These are phyloP conservation scores for Linnemannia exigua DNA, from an alignment of 192 early-diverging fungal species.

Conservation along the genomic window DNA sequence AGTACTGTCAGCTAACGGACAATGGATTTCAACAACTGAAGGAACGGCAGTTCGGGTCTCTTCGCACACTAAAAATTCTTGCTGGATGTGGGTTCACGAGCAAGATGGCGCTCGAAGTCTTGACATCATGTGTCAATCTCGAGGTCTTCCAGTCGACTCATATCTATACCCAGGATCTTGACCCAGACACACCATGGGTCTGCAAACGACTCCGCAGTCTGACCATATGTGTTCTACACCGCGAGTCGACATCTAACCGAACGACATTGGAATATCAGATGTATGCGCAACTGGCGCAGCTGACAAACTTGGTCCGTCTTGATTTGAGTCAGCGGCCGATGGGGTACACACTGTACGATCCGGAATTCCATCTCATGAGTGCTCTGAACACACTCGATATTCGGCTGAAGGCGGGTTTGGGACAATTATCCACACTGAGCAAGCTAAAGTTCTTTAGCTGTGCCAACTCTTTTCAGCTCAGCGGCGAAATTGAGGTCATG, in stretches of 20 bases:
- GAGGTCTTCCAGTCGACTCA: background rate
- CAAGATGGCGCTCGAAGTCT: background rate
- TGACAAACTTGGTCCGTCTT: background rate
- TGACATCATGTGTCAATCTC: background rate
- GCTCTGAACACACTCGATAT: background rate
- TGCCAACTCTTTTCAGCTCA: background rate
- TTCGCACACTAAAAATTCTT: background rate
- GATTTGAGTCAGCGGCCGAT: background rate
- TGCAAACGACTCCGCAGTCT: constrained; percentile 3
- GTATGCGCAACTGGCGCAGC: background rate
- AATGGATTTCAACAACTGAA: background rate
- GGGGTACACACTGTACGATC: background rate
- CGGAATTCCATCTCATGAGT: background rate
- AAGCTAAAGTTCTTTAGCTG: background rate
- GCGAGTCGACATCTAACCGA: background rate
- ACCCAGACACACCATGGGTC: background rate
- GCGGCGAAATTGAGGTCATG: background rate
- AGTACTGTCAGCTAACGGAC: background rate
- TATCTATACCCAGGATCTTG: background rate
- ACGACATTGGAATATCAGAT: background rate
- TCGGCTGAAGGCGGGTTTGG: background rate
- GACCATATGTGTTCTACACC: background rate
- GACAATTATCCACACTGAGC: background rate
- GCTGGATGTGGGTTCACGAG: background rate
- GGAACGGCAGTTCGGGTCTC: background rate